Conservation (phyloP, 805 yeast species). For the Candida nonsorbophila region DNA sequence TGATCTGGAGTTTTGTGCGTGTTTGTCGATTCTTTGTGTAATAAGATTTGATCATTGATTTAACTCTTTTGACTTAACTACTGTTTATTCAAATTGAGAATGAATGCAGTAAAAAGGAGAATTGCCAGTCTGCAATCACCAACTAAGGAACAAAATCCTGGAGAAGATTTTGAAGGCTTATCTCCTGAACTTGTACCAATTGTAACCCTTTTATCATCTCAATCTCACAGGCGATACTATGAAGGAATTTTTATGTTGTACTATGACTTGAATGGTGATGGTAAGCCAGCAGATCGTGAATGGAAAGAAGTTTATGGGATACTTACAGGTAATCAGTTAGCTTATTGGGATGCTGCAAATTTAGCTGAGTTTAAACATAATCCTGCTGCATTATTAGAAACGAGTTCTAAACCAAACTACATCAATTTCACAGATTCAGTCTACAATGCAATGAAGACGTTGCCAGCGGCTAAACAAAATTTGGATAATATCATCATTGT, state of each 20-base stretch:
- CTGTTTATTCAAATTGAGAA: constrained; percentile 2
- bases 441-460: constrained; percentile 61
- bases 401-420: constrained; percentile 76
- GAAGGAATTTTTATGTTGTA: constrained; percentile 74
- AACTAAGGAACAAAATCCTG: constrained; percentile 4
- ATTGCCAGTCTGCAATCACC: constrained; percentile 10
- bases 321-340: constrained; percentile 83
- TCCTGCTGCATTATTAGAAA: constrained; percentile 49
- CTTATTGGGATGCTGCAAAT: constrained; percentile 82
- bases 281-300: constrained; percentile 73
- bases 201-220: constrained; percentile 68
- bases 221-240: constrained; percentile 65
- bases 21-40: no score
- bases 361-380: constrained; percentile 46
- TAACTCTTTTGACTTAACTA: no score
- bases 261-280: constrained; percentile 76
- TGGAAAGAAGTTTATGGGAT: constrained; percentile 96
- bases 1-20: no score
- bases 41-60: no score
- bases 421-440: constrained; percentile 88
- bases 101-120: constrained; percentile 20
- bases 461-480: constrained; percentile 61
- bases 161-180: constrained; percentile 16
- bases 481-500: constrained; percentile 78
- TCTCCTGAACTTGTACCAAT: constrained; percentile 61